Base-by-base conservation (phyloP, 345 rosid genomes). In the Barbarea vulgaris region DNA sequence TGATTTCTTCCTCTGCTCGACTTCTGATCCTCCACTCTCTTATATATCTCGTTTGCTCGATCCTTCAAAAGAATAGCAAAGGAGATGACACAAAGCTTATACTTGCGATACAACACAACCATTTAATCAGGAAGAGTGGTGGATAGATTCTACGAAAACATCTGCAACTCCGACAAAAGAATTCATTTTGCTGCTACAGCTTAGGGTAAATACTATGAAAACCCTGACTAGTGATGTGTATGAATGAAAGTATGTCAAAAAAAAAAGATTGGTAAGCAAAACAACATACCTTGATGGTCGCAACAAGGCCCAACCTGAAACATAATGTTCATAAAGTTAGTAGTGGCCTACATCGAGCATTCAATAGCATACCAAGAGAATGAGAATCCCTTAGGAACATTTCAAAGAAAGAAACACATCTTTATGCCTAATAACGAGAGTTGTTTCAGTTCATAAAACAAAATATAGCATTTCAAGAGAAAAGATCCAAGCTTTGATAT, bases 1-100 rank as follows among this genome's bases (percentile, higher is more conserved):
- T 93, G 98, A 84, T 93, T 93, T 81, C 97, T 89, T 82, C 97
- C 98, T 86, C 97, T 91, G 55, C 96, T 93, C 60, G 98, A 93
- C 81, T 91, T 93, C 66, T 91, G 96, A 75, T 93, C 98, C 81
- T 93, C 97, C 62, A 91, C 97, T 82, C 85, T 89, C 83, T 93
- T 93, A 78, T 83, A 91, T 64, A 89, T 93, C 92, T 91, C 97
- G 77, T 91, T 93, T 13, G 98, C 98, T 47, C 96, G 93, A 69
- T 91, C 98, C 96, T 93, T 79, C 67, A 83, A 15, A 14, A 42
- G 65, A 78, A 62, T 63, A 74, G 30, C 48, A 2, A 61, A 75
- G 4, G 25, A 13, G 10, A 54, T 34, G 11, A 44, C 68, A 42
- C n/a, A 83, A 79, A n/a, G n/a, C 80, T 60, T 19, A 30, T 28